Evolutionary conservation across 108 stramenopile species (phyloP), one percentile per base, ranked within the genome.

Genomic region (Cyclostephanos tholiformis): DNA sequence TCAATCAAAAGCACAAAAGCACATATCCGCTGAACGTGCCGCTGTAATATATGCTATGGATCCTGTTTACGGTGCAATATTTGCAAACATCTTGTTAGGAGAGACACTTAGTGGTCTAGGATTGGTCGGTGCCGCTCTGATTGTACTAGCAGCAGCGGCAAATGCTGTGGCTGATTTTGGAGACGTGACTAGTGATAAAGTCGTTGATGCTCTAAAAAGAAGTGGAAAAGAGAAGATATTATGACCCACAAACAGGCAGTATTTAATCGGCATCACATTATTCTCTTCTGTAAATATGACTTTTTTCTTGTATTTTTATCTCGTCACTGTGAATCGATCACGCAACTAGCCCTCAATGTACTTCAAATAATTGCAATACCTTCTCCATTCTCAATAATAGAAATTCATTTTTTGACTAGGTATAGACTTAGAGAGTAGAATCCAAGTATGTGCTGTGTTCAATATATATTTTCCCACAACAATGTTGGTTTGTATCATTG

Each of bases 11-110:
- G 92, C 88, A 0, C 92, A 93, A 67, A 79, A 83, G 30, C 81
- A 83, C 46, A 80, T 93, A 0, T 74, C 87, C 1, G 91, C 95
- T 2, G 91, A 91, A 69, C 82, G 90, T 22, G 95, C 95, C 12
- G 86, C 89, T 7, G 84, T 96, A 6, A 89, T 96, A 25, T 96
- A 94, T 76, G 89, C 90, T 27, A 86, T 93, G 79, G 95, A 96
- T 86, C 95, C 95, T 14, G 90, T 96, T 4, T 96, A 91, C 67
- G 95, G 92, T 39, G 95, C 95, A 5, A 20, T 88, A 32, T 94
- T 93, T 77, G 85, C 91, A 2, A 82, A 79, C 71, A 23, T 91
- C 11, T 67, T 89, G 52, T 65, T 96, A n/a, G 90, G 88, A 16
- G 95, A 96, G 80, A 72, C 65, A 11, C 75, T 96, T 12, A 77